phyloP scores from a whole-genome alignment of 139 green algal genomes.

The Chlamydomonas asymmetrica region DNA sequence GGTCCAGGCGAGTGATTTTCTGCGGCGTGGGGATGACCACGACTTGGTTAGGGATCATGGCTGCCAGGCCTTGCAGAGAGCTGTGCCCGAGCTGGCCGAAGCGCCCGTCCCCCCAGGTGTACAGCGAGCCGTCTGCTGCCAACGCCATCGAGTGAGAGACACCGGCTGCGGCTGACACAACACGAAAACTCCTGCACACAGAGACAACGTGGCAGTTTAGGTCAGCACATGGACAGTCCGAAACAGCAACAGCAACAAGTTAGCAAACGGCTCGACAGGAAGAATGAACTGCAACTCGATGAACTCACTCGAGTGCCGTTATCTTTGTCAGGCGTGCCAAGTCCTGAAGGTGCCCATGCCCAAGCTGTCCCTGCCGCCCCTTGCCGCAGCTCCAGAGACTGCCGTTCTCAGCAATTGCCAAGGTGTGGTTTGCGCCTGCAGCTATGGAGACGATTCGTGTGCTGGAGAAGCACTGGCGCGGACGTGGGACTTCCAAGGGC shows the following conservation, averaged over 20 bases:
- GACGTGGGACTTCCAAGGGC: conserved; percentile 54
- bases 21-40: conserved; percentile 39
- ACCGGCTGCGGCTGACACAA: conserved; percentile 70
- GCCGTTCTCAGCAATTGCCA: conserved; percentile 74
- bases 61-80: conserved; percentile 39
- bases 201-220: not conserved
- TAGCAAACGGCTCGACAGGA: no score
- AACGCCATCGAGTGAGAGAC: conserved; percentile 73
- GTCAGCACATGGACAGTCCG: no score
- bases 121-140: conserved; percentile 74
- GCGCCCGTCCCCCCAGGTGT: conserved; percentile 70
- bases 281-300: no score
- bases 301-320: conserved; percentile 13
- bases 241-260: no score
- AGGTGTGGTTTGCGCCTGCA: conserved; percentile 73
- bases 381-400: conserved; percentile 75
- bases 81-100: conserved; percentile 73
- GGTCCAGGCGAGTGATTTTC: conserved; percentile 65
- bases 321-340: conserved; percentile 35
- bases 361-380: conserved; percentile 70
- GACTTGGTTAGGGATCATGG: not conserved
- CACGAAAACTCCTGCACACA: conserved; percentile 42
- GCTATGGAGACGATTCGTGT: conserved; percentile 71
- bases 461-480: conserved; percentile 28
- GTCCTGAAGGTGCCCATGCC: conserved; percentile 61